Evolutionary conservation across 2,329 filamentous ascomycete genomes (phyloP).

Genomic region (Pyrenochaeta sp.): DNA sequence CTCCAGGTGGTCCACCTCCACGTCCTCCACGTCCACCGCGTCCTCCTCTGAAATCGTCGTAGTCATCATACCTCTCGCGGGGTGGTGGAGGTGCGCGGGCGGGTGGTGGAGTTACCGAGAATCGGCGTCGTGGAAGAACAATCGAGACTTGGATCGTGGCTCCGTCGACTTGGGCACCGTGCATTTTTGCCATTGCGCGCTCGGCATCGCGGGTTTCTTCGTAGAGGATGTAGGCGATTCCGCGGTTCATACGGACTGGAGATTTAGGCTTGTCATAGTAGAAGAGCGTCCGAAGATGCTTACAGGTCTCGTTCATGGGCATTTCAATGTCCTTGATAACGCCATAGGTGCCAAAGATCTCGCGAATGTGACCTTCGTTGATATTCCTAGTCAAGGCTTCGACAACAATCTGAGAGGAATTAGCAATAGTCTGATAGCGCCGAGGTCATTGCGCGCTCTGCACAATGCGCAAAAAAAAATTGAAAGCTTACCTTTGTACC

Average conservation of each 20-base stretch:
- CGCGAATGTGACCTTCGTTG: constrained; percentile 83
- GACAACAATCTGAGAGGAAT: constrained; percentile 76
- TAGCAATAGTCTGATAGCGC: constrained; percentile 3
- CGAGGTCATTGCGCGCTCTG: no score
- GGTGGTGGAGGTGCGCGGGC: constrained; percentile 63
- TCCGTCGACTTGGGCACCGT: constrained; percentile 93
- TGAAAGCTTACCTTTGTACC: constrained; percentile 47
- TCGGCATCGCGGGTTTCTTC: constrained; percentile 80
- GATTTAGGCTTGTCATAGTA: constrained; percentile 8
- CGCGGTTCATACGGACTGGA: constrained; percentile 84
- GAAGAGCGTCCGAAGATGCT: constrained; percentile 38
- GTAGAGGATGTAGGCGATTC: constrained; percentile 92
- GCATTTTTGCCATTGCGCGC: constrained; percentile 92
- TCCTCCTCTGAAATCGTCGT: constrained; percentile 20
- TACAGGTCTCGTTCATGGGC: constrained; percentile 86
- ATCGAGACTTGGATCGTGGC: constrained; percentile 85
- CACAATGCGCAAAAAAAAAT: constrained; percentile 1
- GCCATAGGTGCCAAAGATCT: constrained; percentile 92
- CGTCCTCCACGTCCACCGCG: constrained; percentile 21
- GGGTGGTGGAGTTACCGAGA: constrained; percentile 79
- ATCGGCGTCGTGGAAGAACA: constrained; percentile 81
- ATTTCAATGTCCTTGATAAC: constrained; percentile 86
- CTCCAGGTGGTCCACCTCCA: constrained; percentile 45
- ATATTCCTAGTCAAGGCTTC: constrained; percentile 97
- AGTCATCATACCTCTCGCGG: constrained; percentile 31